These are phyloP conservation scores for Plasmodium fragile DNA, from an alignment of 169 alveolate genomes.

Conservation along the genomic window DNA sequence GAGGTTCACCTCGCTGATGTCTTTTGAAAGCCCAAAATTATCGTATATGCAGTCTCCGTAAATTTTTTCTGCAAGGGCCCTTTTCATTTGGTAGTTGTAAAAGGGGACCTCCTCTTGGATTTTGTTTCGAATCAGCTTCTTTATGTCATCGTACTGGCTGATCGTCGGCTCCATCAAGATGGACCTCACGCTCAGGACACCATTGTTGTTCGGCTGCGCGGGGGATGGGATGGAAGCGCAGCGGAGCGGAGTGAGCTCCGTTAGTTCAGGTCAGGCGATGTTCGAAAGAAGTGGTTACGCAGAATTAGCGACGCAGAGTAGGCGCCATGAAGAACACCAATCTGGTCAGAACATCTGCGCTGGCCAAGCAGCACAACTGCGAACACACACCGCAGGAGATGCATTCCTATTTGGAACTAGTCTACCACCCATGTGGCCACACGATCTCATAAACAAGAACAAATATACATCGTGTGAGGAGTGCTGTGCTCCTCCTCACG, in stretches of 20 bases:
- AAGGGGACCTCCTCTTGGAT: slow-evolving; percentile 49
- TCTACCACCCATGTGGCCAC: neutral
- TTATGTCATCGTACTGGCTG: slow-evolving; percentile 79
- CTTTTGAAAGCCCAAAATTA: slow-evolving; percentile 76
- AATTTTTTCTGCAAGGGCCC: slow-evolving; percentile 81
- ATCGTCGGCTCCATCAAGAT: slow-evolving; percentile 65
- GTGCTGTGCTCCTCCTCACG: neutral
- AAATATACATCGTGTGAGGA: neutral
- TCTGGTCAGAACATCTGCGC: neutral
- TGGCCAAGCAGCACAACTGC: neutral
- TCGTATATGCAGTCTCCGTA: slow-evolving; percentile 87
- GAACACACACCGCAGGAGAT: neutral
- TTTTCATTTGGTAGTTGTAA: slow-evolving; percentile 74
- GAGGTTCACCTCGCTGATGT: slow-evolving; percentile 74
- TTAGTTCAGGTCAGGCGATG: neutral
- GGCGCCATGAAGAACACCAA: neutral
- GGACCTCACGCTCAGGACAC: slow-evolving; percentile 38
- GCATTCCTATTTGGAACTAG: neutral
- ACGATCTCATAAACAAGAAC: neutral
- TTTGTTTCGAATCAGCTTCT: slow-evolving; percentile 65
- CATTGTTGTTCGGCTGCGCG: slow-evolving; percentile 35
- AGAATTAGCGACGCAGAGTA: neutral
- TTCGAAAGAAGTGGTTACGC: neutral
- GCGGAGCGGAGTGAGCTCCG: neutral
- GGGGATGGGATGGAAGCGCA: neutral